Base-by-base conservation (phyloP, 495 filamentous ascomycete species). In the Podospora bellae-mahoneyi region DNA sequence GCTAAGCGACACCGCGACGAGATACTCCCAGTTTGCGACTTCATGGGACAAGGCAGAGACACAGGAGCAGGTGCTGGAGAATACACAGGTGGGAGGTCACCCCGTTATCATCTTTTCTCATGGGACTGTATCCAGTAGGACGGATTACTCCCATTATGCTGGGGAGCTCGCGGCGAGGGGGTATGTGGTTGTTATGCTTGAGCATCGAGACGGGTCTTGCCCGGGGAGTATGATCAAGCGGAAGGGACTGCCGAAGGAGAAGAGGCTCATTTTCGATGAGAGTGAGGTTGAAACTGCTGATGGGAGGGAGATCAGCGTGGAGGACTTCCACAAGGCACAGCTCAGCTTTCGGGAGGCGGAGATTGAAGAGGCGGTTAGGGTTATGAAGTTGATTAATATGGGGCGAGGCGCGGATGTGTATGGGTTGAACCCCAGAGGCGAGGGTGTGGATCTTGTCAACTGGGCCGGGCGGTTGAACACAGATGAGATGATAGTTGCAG, bases 31-130 rank as follows among this genome's bases (percentile, higher is more conserved):
- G n/a, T 62, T 64, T 20, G 69, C 73, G 16, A 72, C 73, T 30
- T 69, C 68, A 7, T 71, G 65, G 15, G 64, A 75, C 28, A 67
- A 72, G 26, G 58, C 71, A 5, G 62, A 64, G 13, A 66, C 59
- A 15, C 23, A 68, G 5, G 56, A 77, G 62, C 67, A 76, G 44
- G 68, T 76, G 27, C 64, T 69, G 5, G 44, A 65, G 30, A 32
- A 32, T 4, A 5, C 68, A 69, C 66, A 72, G 5, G 53, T 59
- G 34, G 68, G 64, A 30, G 75, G 70, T 0, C 78, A 80, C 60
- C 84, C 83, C 5, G 73, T 84, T 56, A 75, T 85, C 27, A 76
- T 87, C 54, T 86, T 87, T 70, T 84, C 81, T 3, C 85, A 86
- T 65, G 85, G 84, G 48, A 85, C 83, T 69, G 84, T 81, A 5